Base-by-base conservation (phyloP, 495 filamentous ascomycete genomes). In the Neurospora tetrasperma region DNA sequence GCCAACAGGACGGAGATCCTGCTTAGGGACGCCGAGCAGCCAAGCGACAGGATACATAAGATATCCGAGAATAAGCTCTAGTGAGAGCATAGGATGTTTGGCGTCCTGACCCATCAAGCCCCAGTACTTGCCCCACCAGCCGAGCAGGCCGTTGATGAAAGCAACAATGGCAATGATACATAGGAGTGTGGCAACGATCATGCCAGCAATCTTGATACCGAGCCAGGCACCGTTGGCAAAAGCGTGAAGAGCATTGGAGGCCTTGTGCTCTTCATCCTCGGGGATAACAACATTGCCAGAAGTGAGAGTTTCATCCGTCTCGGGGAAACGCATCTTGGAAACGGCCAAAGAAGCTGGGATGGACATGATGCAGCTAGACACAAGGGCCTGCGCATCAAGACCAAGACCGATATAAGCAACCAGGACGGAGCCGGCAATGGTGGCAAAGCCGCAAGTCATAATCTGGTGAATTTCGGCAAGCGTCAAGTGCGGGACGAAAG, bases 321-420 rank as follows among this genome's bases (percentile, higher is more conserved):
- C 94, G 4, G 94, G 94, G 81, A 89, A 96, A 35, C 94, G 92
- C 70, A 97, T 85, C 81, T 97, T 97, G 59, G 92, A 94, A 41
- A 93, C 88, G 23, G 94, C 93, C 11, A 97, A 85, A 3, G 92
- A 94, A 0, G 93, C 93, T 0, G 94, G 94, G 74, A 97, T 97
- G 69, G 89, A 92, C 94, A 97, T 97, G 75, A 97, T 92, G 77
- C 91, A 93, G 46, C 91, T 91, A n/a, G 92, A 96, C 68, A 97
- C 90, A n/a, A 97, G 86, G 4, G 94, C 94, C 78, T 94, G 89
- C 0, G 92, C 84, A 79, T 91, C 94, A 71, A 97, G 84, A 42
- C 93, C 93, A 77, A 97, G 89, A 14, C 85, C 82, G 72, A 94
- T 91, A 78, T 94, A 96, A 14, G 91, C 92, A 40, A 94, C 89